Base-by-base conservation (phyloP, 2,329 filamentous ascomycete genomes). In the Fusarium tupiense region DNA sequence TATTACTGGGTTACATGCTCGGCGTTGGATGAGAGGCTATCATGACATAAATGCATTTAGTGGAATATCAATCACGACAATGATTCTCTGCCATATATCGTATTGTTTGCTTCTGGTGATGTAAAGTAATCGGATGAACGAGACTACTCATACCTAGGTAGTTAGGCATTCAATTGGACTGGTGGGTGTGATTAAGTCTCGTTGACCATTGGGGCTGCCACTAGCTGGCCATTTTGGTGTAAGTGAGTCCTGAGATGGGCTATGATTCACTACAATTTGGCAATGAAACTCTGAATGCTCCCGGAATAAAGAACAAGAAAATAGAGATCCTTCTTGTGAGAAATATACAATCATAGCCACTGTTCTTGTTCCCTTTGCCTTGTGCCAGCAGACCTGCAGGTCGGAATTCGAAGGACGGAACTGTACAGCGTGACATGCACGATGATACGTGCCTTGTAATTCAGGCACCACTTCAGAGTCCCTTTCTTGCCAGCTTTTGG, bases 401-500 rank as follows among this genome's bases (percentile, higher is more conserved):
- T 67, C 64, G 67, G 64, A 53, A 47, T 35, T 33, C 38, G 31
- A 61, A 14, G 35, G 53, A 40, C 35, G n/a, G 44, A 53, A 63
- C 41, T 57, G 69, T 61, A 50, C 67, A 69, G 67, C 61, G 69
- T 72, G 74, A 76, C 75, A 72, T 65, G 74, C 69, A 70, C 68
- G 58, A 71, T 68, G 61, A 65, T 71, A 35, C 11, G 3, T 75
- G 79, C 79, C 79, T 81, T 52, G 74, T 9, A 57, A 33, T 4
- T 43, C 43, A 81, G 79, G 79, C 79, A 67, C 6, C 12, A 71
- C 64, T 37, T 58, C n/a, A 40, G 67, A 53, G 57, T 73, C 76
- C 74, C 75, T 72, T 79, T 78, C 61, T 73, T 78, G 78, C 78
- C 78, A 79, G 78, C 77, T 79, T 79, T 79, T 77, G 69, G 69